Evolutionary conservation across 441 rosid species (phyloP), one percentile per base, ranked within the genome.

Genomic region (Brassica balearica): DNA sequence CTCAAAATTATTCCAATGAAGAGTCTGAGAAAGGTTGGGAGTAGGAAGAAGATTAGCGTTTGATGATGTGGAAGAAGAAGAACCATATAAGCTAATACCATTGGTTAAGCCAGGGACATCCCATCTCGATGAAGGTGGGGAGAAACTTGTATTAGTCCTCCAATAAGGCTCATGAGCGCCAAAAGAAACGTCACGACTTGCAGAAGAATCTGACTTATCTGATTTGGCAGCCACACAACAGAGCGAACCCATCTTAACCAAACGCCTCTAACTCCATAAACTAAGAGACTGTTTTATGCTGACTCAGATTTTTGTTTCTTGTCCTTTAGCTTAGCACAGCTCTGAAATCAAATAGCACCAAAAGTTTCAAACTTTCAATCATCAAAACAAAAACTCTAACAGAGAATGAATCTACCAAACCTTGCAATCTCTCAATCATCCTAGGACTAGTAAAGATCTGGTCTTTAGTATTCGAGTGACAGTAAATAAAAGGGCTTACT

Each of bases 141-240:
- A 93, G 80, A 90, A 93, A 76, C 98, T 93, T 69, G 98, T 84
- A 83, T 95, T 95, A 55, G 82, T 90, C 82, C 85, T 87, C 98
- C 97, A 93, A 70, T 75, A 89, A 63, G 91, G 95, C 78, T 88
- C 98, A 17, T 78, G 84, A 9, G 70, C 83, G 66, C 85, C 87
- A 55, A 81, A 77, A 14, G 92, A 85, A 75, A 82, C 71, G 61
- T 87, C 90, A 69, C 88, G 60, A 36, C 88, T 69, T 60, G 87
- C 85, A 59, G 94, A 86, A 71, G 94, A 86, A 71, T 88, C 90
- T 15, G 84, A 84, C 82, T 86, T 87, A 85, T 89, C 95, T 88
- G 98, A 95, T 91, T 97, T 79, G 29, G 91, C 75, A 92, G 98
- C 99, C 87, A 91, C 96, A 79, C 99, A 93, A 88, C 98, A 95